Evolutionary conservation across 345 rosid genomes (phyloP), one percentile per base, ranked within the genome.

Genomic region (Eutrema japonicum): DNA sequence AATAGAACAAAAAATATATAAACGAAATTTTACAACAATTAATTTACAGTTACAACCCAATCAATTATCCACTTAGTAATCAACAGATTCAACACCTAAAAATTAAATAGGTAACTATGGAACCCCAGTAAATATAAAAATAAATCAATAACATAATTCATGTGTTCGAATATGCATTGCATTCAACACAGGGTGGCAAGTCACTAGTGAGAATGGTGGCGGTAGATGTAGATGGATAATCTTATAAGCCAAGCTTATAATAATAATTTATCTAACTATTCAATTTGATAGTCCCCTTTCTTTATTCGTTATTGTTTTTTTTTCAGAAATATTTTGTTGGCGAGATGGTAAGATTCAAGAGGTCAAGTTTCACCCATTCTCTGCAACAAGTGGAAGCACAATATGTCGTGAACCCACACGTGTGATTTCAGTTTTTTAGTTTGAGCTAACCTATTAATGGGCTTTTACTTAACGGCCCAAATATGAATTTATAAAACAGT

Each of bases 151-250:
- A 7, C 29, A 41, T n/a, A 62, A 18, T 51, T 10, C 1, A 18
- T 46, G 33, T 40, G 45, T 47, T 57, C 27, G 13, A 74, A 49
- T 46, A 64, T 43, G 22, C 41, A 75, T 60, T 62, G 64, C 46
- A 62, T 48, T 56, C 26, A 64, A 8, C 11, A 37, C n/a, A 77
- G 57, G 80, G 66, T 76, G 60, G 66, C 76, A 70, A 51, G 80
- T 77, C 80, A 70, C 72, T 11, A 30, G 40, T 64, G 71, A 71
- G 68, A 77, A 64, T 63, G 76, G 80, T 77, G 67, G 80, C 38
- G 80, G 80, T 77, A 77, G 74, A 70, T 76, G 51, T 41, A 70
- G 27, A 56, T 70, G 49, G 22, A 56, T 55, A 57, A 56, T 64
- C 79, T 70, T 70, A 55, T 77, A 70, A 70, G 72, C 55, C 80